Evolutionary conservation across 148 eudicot species (phyloP).

Genomic region (Talinum fruticosum): DNA sequence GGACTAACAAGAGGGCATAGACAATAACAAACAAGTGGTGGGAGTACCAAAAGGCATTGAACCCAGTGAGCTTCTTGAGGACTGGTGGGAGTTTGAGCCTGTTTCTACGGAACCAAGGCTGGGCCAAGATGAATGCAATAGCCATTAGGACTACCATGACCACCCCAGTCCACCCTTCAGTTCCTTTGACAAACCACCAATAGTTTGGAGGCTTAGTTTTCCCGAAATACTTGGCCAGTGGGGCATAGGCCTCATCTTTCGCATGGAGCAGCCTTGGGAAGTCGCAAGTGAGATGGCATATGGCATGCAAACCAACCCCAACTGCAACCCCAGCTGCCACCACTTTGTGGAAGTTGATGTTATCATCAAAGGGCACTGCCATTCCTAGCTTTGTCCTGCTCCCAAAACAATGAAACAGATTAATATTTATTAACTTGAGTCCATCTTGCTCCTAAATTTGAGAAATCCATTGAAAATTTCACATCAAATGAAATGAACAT

Average conservation of each 20-base stretch:
- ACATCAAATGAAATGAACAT: neutral
- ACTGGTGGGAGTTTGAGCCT: conserved; percentile 39
- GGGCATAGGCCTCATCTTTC: conserved; percentile 37
- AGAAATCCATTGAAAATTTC: neutral
- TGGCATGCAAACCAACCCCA: conserved; percentile 47
- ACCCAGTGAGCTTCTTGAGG: conserved; percentile 50
- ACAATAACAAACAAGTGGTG: conserved; percentile 61
- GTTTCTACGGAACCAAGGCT: conserved; percentile 54
- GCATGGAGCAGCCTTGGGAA: conserved; percentile 58
- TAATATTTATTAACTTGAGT: neutral
- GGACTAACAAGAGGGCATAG: conserved; percentile 42
- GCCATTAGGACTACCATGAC: conserved; percentile 51
- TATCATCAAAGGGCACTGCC: conserved; percentile 51
- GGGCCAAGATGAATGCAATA: conserved; percentile 48
- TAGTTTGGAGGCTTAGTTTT: conserved; percentile 34
- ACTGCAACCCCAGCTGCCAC: conserved; percentile 48
- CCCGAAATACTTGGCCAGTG: conserved; percentile 44
- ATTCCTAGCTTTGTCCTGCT: conserved; percentile 45
- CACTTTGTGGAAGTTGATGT: conserved; percentile 57
- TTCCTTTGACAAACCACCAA: conserved; percentile 63
- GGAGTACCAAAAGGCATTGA: conserved; percentile 64
- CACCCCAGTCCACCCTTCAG: conserved; percentile 56
- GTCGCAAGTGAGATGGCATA: conserved; percentile 50
- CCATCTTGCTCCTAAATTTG: no score
- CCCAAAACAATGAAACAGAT: neutral